Evolutionary conservation across 108 stramenopile species (phyloP).

Genomic region (Aureococcus anophagefferens): DNA sequence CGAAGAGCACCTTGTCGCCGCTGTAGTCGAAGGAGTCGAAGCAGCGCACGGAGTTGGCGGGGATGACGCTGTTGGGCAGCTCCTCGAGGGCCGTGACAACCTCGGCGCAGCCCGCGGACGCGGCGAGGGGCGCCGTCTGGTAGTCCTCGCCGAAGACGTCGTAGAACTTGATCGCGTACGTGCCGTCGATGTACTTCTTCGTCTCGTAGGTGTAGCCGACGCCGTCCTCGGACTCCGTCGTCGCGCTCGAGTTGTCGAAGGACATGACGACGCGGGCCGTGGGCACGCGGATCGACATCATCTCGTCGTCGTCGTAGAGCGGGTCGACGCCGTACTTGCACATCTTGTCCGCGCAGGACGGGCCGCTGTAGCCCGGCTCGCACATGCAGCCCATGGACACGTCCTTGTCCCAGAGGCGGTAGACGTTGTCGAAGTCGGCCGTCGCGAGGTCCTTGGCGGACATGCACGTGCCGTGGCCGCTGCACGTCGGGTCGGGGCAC

Average conservation of each 20-base stretch:
- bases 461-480: conserved; percentile 61
- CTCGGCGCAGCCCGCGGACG: conserved; percentile 30
- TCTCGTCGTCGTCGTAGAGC: conserved; percentile 56
- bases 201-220: conserved; percentile 44
- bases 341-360: conserved; percentile 42
- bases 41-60: conserved; percentile 30
- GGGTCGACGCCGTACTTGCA: conserved; percentile 62
- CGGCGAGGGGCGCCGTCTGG: conserved; percentile 45
- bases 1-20: not conserved
- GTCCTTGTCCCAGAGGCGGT: conserved; percentile 61
- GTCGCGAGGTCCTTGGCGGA: conserved; percentile 48
- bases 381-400: conserved; percentile 59
- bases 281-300: not conserved
- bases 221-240: conserved; percentile 20
- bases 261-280: not conserved
- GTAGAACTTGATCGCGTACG: conserved; percentile 54
- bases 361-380: conserved; percentile 53
- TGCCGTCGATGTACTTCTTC: conserved; percentile 30
- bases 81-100: conserved; percentile 45
- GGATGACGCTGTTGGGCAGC: conserved; percentile 50
- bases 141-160: conserved; percentile 58
- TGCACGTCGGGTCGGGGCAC: conserved; percentile 58
- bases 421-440: conserved; percentile 49
- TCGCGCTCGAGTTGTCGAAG: not conserved
- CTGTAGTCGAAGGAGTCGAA: not conserved